These are phyloP conservation scores for Malus fusca DNA, from an alignment of 306 rosid species.

Conservation along the genomic window DNA sequence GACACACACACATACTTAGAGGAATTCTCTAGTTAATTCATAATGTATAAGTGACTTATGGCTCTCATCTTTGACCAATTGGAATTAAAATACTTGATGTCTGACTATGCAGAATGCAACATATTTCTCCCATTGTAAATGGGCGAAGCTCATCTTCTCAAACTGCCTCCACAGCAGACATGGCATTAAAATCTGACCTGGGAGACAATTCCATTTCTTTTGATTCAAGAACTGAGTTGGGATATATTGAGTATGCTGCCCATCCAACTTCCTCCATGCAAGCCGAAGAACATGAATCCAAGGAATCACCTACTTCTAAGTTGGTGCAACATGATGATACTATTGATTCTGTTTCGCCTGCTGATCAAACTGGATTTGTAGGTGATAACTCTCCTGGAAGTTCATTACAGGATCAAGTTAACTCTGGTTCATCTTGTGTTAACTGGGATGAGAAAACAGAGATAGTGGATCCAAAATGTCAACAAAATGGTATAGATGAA, in stretches of 20 bases:
- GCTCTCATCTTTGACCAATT: slow-evolving; percentile 10
- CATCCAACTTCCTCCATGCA: slow-evolving; percentile 47
- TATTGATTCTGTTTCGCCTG: slow-evolving; percentile 35
- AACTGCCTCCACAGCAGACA: slow-evolving; percentile 29
- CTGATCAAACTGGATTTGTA: slow-evolving; percentile 19
- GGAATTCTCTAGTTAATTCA: background rate
- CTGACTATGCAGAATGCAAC: slow-evolving; percentile 42
- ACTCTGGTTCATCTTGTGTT: slow-evolving; percentile 61
- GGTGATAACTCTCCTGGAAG: slow-evolving; percentile 42
- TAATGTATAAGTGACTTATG: background rate
- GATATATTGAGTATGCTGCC: slow-evolving; percentile 61
- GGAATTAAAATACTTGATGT: slow-evolving; percentile 24
- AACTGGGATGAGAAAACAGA: slow-evolving; percentile 93
- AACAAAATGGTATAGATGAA: slow-evolving; percentile 35
- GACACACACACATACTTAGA: background rate
- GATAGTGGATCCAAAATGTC: slow-evolving; percentile 51
- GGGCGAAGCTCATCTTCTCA: slow-evolving; percentile 27
- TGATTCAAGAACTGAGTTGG: slow-evolving; percentile 56
- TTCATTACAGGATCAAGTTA: slow-evolving; percentile 47
- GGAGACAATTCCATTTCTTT: slow-evolving; percentile 53
- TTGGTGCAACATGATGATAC: slow-evolving; percentile 32
- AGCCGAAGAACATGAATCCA: slow-evolving; percentile 37
- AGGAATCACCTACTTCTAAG: slow-evolving; percentile 46
- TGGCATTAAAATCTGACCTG: slow-evolving; percentile 23
- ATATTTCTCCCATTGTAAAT: slow-evolving; percentile 21